phyloP scores from a whole-genome alignment of 192 early-diverging fungal species.

The Borealophlyctis nickersoniae region DNA sequence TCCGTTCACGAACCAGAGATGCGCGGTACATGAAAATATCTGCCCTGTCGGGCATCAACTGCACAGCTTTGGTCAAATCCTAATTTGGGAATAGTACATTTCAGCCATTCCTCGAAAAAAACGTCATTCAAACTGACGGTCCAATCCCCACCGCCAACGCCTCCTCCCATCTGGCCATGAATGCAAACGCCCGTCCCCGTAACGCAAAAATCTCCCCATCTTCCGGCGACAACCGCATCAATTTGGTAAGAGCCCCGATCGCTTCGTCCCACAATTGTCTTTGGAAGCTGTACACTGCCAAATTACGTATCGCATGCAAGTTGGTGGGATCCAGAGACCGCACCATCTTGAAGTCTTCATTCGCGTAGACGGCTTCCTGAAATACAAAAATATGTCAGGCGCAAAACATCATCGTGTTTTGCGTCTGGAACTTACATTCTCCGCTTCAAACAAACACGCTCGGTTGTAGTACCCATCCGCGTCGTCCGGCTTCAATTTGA shows the following conservation, averaged over 20 bases:
- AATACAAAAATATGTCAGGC: neutral
- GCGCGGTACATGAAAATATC: conserved; percentile 46
- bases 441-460: conserved; percentile 48
- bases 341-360: conserved; percentile 53
- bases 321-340: conserved; percentile 50
- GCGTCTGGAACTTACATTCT: conserved; percentile 34
- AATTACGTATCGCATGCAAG: conserved; percentile 46
- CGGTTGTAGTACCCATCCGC: conserved; percentile 51
- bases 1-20: conserved; percentile 42
- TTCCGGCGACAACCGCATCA: conserved; percentile 39
- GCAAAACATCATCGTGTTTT: neutral
- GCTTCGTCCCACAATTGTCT: conserved; percentile 50
- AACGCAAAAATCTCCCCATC: conserved; percentile 38
- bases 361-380: conserved; percentile 51
- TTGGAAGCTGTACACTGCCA: conserved; percentile 49
- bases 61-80: conserved; percentile 46
- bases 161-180: conserved; percentile 43
- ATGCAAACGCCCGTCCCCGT: conserved; percentile 40
- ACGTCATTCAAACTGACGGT: neutral
- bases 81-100: neutral
- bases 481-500: conserved; percentile 48
- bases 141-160: conserved; percentile 29
- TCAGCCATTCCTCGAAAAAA: neutral
- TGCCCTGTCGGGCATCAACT: conserved; percentile 39
- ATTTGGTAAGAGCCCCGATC: conserved; percentile 41